Conservation (phyloP, 257 asterid genomes). For the Nicotiana benthamiana region DNA sequence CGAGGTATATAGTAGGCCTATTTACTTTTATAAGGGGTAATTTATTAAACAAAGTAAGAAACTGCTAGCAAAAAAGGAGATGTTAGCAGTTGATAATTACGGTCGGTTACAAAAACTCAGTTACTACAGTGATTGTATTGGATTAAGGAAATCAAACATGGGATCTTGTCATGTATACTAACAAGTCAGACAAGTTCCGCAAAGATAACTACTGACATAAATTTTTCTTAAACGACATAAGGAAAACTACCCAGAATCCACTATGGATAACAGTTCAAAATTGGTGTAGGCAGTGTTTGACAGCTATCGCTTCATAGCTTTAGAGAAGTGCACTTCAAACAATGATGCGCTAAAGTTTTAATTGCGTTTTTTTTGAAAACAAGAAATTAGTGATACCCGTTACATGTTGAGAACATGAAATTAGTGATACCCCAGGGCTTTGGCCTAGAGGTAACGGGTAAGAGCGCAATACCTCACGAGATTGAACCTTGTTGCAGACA, state of each 20-base stretch:
- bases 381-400: background rate
- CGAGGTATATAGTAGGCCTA: background rate
- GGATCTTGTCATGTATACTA: background rate
- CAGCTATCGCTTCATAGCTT: background rate
- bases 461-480: background rate
- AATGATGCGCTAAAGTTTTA: background rate
- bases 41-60: background rate
- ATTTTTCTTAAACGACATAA: background rate
- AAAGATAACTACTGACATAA: background rate
- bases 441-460: background rate
- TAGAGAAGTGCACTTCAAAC: background rate
- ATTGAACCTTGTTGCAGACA: background rate
- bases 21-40: background rate
- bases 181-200: background rate
- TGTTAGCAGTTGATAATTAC: background rate
- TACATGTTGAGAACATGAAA: background rate
- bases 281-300: background rate
- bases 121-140: background rate
- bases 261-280: background rate
- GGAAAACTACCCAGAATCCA: constrained; percentile 1
- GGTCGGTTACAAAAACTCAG: background rate
- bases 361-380: background rate
- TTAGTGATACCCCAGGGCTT: background rate
- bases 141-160: background rate
- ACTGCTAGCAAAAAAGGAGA: background rate